Conservation (phyloP, 78 protist genomes). For the Pigoraptor vietnamica region DNA sequence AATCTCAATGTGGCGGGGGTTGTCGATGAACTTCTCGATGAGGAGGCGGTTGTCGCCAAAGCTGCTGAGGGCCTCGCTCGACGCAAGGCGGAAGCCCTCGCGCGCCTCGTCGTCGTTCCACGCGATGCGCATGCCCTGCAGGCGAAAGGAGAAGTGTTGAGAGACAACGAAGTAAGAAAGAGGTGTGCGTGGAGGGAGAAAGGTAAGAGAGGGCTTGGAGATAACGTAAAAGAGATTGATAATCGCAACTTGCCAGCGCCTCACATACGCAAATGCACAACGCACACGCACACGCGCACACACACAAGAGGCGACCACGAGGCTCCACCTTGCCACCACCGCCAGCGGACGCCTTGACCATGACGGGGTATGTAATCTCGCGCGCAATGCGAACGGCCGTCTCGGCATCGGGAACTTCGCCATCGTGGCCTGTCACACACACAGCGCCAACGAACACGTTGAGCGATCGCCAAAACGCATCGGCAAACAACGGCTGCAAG, state of each 20-base stretch:
- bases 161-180: not conserved
- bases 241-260: too few relatives aligned
- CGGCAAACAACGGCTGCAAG: too few relatives aligned
- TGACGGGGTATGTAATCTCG: conserved; percentile 61
- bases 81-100: conserved; percentile 18
- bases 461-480: too few relatives aligned
- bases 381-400: too few relatives aligned
- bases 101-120: not conserved
- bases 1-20: conserved; percentile 77
- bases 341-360: conserved; percentile 89
- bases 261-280: too few relatives aligned
- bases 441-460: too few relatives aligned
- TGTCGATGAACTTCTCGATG: conserved; percentile 71
- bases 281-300: not conserved
- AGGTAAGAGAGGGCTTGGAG: too few relatives aligned
- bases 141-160: too few relatives aligned
- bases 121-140: conserved; percentile 30
- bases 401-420: too few relatives aligned
- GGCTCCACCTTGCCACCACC: conserved; percentile 96
- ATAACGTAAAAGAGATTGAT: too few relatives aligned
- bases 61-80: conserved; percentile 65
- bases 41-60: conserved; percentile 85
- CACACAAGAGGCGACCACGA: too few relatives aligned
- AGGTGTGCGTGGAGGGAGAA: not conserved
- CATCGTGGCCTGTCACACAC: too few relatives aligned